These are phyloP conservation scores for Apiotrichum porosum DNA, from an alignment of 1,284 basidiomycete genomes.

Conservation along the genomic window DNA sequence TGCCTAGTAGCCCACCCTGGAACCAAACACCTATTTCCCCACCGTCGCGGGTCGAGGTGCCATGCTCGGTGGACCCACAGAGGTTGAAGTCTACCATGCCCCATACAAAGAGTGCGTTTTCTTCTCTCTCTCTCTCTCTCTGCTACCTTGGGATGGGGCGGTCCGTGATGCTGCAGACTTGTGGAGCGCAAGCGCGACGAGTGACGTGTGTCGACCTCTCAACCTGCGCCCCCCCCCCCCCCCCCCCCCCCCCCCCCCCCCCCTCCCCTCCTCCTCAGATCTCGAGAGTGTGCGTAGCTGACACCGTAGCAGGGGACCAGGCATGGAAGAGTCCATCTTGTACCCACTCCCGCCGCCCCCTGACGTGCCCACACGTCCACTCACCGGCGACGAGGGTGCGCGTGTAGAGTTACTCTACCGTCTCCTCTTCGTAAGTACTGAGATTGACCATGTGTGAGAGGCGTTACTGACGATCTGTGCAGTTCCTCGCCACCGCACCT, in stretches of 20 bases:
- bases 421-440: conserved; percentile 46
- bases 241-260: no score
- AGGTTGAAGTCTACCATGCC: conserved; percentile 22
- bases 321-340: conserved; percentile 20
- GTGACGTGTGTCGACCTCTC: no score
- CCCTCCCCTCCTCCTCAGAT: no score
- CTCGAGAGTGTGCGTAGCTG: no score
- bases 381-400: conserved; percentile 30
- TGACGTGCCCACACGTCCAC: conserved; percentile 21
- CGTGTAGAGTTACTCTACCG: conserved; percentile 38
- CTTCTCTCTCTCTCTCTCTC: neutral
- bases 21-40: neutral
- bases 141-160: no score
- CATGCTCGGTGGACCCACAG: conserved; percentile 20
- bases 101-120: conserved; percentile 22
- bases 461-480: conserved; percentile 3
- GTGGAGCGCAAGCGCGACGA: no score
- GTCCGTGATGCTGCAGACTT: neutral
- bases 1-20: no score
- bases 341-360: conserved; percentile 21
- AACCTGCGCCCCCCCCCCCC: no score
- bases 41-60: neutral
- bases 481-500: conserved; percentile 72
- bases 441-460: no score
- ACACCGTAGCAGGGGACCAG: conserved; percentile 15